Base-by-base conservation (phyloP, 1,284 basidiomycete genomes). In the Cutaneotrichosporon spelunceum region DNA sequence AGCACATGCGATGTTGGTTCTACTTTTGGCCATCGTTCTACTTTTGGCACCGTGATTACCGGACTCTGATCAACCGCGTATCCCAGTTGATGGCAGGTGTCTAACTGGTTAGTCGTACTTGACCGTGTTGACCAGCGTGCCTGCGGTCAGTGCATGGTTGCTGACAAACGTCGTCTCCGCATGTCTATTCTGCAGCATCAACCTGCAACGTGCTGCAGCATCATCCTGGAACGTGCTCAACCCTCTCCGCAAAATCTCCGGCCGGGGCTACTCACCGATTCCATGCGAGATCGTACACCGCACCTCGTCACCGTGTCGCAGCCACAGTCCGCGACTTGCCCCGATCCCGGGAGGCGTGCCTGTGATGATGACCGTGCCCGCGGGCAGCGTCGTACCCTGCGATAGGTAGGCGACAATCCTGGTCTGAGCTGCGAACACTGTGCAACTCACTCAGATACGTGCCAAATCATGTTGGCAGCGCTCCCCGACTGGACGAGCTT, bases 321-420 rank as follows among this genome's bases (percentile, higher is more conserved):
- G 81, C 72, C 85, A 89, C 11, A 88, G 60, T 1, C 86, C 83
- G 70, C 83, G 84, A 45, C 86, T 86, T 67, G 88, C 90, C 0
- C 91, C 91, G 33, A 92, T 88, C 26, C 89, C 78, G 1, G 75
- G 68, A 2, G 88, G 88, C 1, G 88, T 88, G 3, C 87, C 88
- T 53, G 90, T 93, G 69, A 91, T 83, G 70, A 93, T 88, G 64
- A 93, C 81, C 0, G 87, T 85, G 0, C 91, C 92, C 0, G 90
- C 85, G 66, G 86, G 84, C 29, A 95, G 85, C 0, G 92, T 93
- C 3, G 90, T 91, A 0, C 87, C 91, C 71, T 89, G 86, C 0
- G 89, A 91, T 34, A 93, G 83, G 80, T 86, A 89, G 0, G 89
- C 82, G 57, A 93, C 64, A 59, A 72, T 60, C 44, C 68, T 74